Evolutionary conservation across 495 filamentous ascomycete species (phyloP), one percentile per base, ranked within the genome.

Genomic region (Penicillium crystallinum): DNA sequence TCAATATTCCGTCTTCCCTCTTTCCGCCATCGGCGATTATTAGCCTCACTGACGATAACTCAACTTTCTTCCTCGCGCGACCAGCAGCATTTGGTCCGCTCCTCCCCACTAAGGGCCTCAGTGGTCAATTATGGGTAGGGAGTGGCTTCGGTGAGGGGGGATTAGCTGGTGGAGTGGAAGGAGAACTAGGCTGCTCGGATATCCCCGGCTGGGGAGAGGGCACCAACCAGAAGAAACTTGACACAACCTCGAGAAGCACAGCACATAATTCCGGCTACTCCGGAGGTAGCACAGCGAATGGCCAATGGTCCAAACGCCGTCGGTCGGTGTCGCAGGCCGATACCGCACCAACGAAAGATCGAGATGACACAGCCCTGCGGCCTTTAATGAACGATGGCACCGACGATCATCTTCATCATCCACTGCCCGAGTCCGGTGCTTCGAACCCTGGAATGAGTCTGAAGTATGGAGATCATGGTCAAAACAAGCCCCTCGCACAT

Each of bases 161-260:
- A 17, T 68, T 75, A 8, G 71, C 67, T 22, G 63, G 73, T 0
- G 77, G 72, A 8, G 73, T 79, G 1, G 88, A 90, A 61, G 90
- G 92, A 0, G 91, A 98, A 73, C 75, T 97, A n/a, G 93, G 95
- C 21, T 98, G 93, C 68, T 95, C 92, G 56, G 93, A 97, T 78
- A 86, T 96, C n/a, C 89, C 90, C 1, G 91, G 89, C 4, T 97
- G 93, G 92, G 82, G 81, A 33, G 84, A 82, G 33, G 76, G 74
- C 9, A 71, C 66, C 36, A 50, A 61, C 36, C 69, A 63, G 47
- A 65, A 64, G 18, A 68, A 64, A 29, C 58, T 58, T 40, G 69
- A 69, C 14, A 56, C 57, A 36, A 30, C 52, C 40, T 44, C 55
- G 23, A 44, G 59, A 56, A 51, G 60, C 54, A 39, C 68, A 54